These are phyloP conservation scores for Diplosphaera chodatii DNA, from an alignment of 139 green algal species.

Conservation along the genomic window DNA sequence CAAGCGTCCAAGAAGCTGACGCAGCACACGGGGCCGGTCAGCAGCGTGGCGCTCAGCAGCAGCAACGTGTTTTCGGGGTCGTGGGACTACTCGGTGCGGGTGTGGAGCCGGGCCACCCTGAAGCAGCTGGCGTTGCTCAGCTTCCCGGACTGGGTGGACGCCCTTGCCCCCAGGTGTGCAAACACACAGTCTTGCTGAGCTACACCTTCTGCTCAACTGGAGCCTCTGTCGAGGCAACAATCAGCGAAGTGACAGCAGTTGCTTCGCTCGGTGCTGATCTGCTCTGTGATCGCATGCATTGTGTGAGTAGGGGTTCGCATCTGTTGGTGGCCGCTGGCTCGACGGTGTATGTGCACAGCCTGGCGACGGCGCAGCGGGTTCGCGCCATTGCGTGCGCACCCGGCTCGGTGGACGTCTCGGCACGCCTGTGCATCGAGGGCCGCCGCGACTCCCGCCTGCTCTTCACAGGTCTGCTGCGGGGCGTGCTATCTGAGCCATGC, in stretches of 20 bases:
- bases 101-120: slow-evolving; percentile 29
- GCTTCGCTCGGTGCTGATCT: too few species aligned
- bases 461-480: slow-evolving; percentile 35
- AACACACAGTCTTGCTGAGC: too few species aligned
- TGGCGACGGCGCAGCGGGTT: not conserved
- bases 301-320: not conserved
- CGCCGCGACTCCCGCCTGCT: slow-evolving; percentile 37
- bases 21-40: not conserved
- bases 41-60: not conserved
- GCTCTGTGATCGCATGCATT: not conserved
- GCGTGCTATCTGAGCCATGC: too few species aligned
- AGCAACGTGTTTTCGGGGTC: slow-evolving; percentile 20
- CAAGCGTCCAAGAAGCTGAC: not conserved
- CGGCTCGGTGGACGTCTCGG: not conserved
- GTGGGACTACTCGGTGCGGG: slow-evolving; percentile 51
- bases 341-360: slow-evolving; percentile 5
- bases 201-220: not conserved
- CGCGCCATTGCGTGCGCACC: not conserved
- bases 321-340: slow-evolving; percentile 16
- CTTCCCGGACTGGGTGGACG: slow-evolving; percentile 61
- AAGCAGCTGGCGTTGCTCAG: slow-evolving; percentile 24
- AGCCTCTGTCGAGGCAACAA: too few species aligned
- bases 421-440: slow-evolving; percentile 33
- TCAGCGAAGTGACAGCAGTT: too few species aligned
- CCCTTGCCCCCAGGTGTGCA: slow-evolving; percentile 12